These are phyloP conservation scores for Paralagenidium karlingii DNA, from an alignment of 352 stramenopile species.

Conservation along the genomic window DNA sequence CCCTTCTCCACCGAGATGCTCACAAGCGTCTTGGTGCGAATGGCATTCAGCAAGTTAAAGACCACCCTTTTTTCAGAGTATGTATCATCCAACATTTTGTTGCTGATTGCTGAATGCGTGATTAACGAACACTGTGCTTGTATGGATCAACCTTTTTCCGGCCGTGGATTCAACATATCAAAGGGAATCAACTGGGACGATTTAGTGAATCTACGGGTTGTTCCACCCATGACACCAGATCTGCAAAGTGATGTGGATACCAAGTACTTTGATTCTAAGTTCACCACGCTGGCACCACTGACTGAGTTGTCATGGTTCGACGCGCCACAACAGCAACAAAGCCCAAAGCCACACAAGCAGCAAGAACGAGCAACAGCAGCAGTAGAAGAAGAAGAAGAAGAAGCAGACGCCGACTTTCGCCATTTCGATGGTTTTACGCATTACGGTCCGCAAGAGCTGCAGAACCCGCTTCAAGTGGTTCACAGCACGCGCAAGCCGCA, in stretches of 20 bases:
- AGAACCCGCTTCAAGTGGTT: too few species aligned
- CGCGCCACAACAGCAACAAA: too few species aligned
- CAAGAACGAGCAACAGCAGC: too few species aligned
- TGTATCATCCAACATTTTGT: not conserved
- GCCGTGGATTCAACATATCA: not conserved
- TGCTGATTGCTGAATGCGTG: not conserved
- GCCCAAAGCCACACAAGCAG: too few species aligned
- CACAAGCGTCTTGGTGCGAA: constrained; percentile 88
- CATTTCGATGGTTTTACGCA: too few species aligned
- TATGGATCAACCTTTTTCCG: not conserved
- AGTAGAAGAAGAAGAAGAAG: too few species aligned
- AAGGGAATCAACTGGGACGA: constrained; percentile 87
- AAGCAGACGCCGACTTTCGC: too few species aligned
- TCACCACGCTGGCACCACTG: constrained; percentile 52
- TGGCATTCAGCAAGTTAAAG: constrained; percentile 91
- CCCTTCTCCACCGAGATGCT: constrained; percentile 93
- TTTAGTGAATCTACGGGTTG: constrained; percentile 82
- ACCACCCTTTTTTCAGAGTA: constrained; percentile 90
- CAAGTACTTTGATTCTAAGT: constrained; percentile 92
- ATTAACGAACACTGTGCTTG: not conserved
- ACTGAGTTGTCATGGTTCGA: too few species aligned
- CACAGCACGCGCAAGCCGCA: too few species aligned
- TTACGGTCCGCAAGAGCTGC: too few species aligned
- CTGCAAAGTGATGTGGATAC: constrained; percentile 87
- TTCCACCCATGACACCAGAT: constrained; percentile 81